These are phyloP conservation scores for Hagleromyces aurorensis DNA, from an alignment of 805 yeast species.

Conservation along the genomic window DNA sequence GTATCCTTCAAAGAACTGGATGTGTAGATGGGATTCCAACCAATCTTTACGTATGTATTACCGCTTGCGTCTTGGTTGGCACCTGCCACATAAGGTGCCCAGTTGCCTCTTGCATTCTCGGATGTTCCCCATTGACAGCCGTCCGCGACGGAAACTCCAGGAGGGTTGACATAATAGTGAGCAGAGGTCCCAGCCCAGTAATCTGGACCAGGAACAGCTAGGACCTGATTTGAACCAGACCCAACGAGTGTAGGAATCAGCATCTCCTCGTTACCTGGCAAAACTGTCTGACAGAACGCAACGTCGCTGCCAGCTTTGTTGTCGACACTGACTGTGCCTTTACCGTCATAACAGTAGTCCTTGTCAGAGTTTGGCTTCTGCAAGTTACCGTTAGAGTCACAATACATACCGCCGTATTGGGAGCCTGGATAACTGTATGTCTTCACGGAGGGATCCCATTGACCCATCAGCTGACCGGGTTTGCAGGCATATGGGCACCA, in stretches of 20 bases:
- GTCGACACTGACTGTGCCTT: conserved; percentile 57
- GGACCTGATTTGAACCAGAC: conserved; percentile 38
- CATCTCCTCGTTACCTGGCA: conserved; percentile 95
- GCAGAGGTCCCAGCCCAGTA: conserved; percentile 86
- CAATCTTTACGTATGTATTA: conserved; percentile 73
- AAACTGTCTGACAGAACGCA: conserved; percentile 86
- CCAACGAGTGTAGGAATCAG: conserved; percentile 70
- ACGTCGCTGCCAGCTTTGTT: conserved; percentile 53
- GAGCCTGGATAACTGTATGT: conserved; percentile 69
- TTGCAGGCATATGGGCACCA: conserved; percentile 92
- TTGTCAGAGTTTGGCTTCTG: conserved; percentile 51
- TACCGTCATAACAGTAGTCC: conserved; percentile 68
- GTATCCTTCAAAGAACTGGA: conserved; percentile 47
- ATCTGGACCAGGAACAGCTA: conserved; percentile 80
- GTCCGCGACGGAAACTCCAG: conserved; percentile 67
- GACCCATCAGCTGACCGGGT: conserved; percentile 79
- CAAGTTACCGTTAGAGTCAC: conserved; percentile 62
- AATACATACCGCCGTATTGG: conserved; percentile 74
- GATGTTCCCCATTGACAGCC: conserved; percentile 82
- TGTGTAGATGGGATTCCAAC: conserved; percentile 83
- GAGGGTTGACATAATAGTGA: conserved; percentile 77
- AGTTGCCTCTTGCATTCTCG: conserved; percentile 68
- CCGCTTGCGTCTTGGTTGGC: conserved; percentile 68
- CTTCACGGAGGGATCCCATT: conserved; percentile 79
- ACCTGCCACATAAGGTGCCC: conserved; percentile 93